phyloP scores from a whole-genome alignment of 176 grass and related monocot species.

The Metroxylon sagu region DNA sequence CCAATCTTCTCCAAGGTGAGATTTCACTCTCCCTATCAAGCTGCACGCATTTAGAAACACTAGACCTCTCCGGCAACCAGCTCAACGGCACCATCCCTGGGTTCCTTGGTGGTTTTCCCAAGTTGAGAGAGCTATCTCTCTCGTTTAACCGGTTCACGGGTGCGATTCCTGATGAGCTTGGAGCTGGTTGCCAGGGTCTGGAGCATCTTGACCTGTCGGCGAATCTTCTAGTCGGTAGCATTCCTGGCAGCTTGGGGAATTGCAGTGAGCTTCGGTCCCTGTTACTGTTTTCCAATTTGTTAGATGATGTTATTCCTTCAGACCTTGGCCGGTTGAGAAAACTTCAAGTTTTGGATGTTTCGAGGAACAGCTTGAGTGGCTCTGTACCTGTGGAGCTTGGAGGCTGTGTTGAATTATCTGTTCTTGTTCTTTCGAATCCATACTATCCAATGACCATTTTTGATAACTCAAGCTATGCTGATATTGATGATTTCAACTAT shows the following conservation, averaged over 20 bases:
- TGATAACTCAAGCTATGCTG: constrained; percentile 24
- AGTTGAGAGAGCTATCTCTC: constrained; percentile 49
- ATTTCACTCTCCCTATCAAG: constrained; percentile 49
- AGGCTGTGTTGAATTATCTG: constrained; percentile 46
- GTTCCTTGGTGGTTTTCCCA: constrained; percentile 28
- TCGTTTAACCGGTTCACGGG: constrained; percentile 60
- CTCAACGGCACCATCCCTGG: constrained; percentile 68
- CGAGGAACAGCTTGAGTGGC: constrained; percentile 81
- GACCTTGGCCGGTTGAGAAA: constrained; percentile 58
- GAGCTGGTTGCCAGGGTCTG: constrained; percentile 37
- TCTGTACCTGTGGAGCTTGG: constrained; percentile 64
- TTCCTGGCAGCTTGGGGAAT: constrained; percentile 63
- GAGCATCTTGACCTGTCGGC: constrained; percentile 61
- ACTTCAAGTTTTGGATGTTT: constrained; percentile 63
- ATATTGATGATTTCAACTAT: constrained; percentile 77
- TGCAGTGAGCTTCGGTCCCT: constrained; percentile 47
- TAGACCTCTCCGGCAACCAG: constrained; percentile 70
- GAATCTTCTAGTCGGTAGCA: constrained; percentile 69
- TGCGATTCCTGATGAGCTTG: constrained; percentile 60
- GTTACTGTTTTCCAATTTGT: constrained; percentile 53
- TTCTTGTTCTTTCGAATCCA: constrained; percentile 67
- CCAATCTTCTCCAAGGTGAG: constrained; percentile 55
- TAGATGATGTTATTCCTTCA: constrained; percentile 69
- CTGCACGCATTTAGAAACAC: constrained; percentile 37
- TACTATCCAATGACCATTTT: constrained; percentile 22